These are phyloP conservation scores for Pichia nakasei DNA, from an alignment of 805 yeast species.

Conservation along the genomic window DNA sequence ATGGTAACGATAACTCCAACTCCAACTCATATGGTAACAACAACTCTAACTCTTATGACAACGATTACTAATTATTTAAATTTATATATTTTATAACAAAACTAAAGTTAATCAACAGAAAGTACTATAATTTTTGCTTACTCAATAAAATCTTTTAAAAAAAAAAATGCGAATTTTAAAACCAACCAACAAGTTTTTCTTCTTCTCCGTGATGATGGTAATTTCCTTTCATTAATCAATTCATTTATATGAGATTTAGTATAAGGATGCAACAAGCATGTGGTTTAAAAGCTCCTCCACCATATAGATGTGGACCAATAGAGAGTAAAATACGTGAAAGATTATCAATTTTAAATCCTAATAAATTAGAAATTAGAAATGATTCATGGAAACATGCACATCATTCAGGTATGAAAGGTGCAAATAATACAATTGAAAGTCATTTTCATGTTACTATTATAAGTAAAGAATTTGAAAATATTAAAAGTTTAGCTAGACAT, in stretches of 20 bases:
- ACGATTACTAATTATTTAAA: constrained; percentile 24
- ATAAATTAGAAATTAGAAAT: constrained; percentile 47
- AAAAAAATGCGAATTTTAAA: too few species aligned
- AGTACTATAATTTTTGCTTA: too few species aligned
- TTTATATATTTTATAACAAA: too few species aligned
- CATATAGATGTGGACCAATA: constrained; percentile 30
- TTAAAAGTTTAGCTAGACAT: constrained; percentile 65
- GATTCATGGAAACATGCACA: constrained; percentile 86
- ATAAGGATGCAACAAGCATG: background rate
- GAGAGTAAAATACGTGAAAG: constrained; percentile 23
- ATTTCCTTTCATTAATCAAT: too few species aligned
- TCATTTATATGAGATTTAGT: background rate
- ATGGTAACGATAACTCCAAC: constrained; percentile 8
- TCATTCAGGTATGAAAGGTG: constrained; percentile 74
- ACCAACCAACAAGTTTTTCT: too few species aligned
- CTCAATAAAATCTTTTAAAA: too few species aligned
- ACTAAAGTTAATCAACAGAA: too few species aligned
- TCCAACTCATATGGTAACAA: constrained; percentile 6
- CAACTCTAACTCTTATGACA: constrained; percentile 8
- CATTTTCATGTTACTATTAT: constrained; percentile 75
- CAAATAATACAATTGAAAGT: constrained; percentile 63
- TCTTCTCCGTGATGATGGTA: too few species aligned
- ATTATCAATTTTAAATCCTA: constrained; percentile 25
- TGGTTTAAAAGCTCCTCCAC: background rate
- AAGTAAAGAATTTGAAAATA: constrained; percentile 51